These are phyloP conservation scores for Daldinia grandis DNA, from an alignment of 495 filamentous ascomycete genomes.

Conservation along the genomic window DNA sequence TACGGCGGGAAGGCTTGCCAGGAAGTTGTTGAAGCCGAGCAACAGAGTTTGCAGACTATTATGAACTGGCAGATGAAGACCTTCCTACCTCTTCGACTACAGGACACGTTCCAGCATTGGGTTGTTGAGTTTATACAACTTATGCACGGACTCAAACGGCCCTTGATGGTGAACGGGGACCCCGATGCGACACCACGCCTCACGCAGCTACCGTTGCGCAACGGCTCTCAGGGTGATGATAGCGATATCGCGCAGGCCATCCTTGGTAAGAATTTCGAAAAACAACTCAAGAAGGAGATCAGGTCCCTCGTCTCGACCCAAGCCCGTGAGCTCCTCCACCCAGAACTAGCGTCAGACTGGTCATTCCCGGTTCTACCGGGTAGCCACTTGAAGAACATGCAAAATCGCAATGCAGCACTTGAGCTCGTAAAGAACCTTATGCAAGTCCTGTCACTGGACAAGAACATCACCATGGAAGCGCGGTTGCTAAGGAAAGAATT, in stretches of 20 bases:
- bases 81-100: constrained; percentile 82
- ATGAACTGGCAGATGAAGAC: constrained; percentile 98
- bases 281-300: constrained; percentile 89
- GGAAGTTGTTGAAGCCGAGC: constrained; percentile 80
- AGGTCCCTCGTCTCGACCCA: constrained; percentile 79
- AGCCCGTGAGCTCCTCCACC: constrained; percentile 87
- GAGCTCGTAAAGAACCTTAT: constrained; percentile 91
- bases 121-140: constrained; percentile 93
- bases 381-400: constrained; percentile 53
- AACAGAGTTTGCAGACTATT: constrained; percentile 87
- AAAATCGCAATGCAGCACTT: constrained; percentile 74
- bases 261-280: constrained; percentile 80
- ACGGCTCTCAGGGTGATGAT: constrained; percentile 66
- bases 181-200: constrained; percentile 70
- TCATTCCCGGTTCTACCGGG: constrained; percentile 86
- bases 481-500: constrained; percentile 88
- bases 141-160: constrained; percentile 86
- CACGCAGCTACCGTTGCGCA: constrained; percentile 74
- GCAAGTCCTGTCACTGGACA: constrained; percentile 89
- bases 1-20: constrained; percentile 93
- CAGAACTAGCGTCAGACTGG: constrained; percentile 87
- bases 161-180: constrained; percentile 56
- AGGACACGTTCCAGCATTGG: constrained; percentile 89
- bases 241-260: constrained; percentile 67
- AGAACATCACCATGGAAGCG: constrained; percentile 84